A percentile compares a stretch with the other conserved stretches of the same genome.
Conservation (phyloP, 768 basidiomycete genomes). For the Tricholoma matsutake region DNA sequence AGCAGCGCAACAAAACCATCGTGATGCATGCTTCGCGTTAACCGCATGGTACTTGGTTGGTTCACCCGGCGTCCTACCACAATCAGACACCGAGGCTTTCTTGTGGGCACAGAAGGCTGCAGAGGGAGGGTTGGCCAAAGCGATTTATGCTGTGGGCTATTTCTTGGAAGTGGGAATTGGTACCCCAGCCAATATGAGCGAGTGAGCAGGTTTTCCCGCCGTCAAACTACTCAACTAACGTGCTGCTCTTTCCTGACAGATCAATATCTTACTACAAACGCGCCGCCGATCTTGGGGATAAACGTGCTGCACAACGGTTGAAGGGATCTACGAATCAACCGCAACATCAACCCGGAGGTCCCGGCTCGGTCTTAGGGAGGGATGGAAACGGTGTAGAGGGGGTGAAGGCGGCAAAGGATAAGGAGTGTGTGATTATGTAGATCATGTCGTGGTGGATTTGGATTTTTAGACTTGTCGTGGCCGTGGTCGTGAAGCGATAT, state of each 20-base stretch:
- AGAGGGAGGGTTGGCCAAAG: slow-evolving; percentile 87
- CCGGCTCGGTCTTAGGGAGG: slow-evolving; percentile 60
- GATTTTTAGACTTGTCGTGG: not conserved
- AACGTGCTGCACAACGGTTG: slow-evolving; percentile 84
- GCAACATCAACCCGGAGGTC: slow-evolving; percentile 53
- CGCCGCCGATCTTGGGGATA: slow-evolving; percentile 91
- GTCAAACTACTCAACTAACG: not conserved
- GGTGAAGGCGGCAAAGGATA: slow-evolving; percentile 60
- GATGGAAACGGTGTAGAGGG: slow-evolving; percentile 36
- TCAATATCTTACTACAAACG: slow-evolving; percentile 75
- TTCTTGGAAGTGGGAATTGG: slow-evolving; percentile 96
- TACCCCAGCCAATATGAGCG: slow-evolving; percentile 58
- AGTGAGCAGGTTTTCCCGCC: slow-evolving; percentile 45
- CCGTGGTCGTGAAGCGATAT: not conserved
- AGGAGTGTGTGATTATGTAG: slow-evolving; percentile 89
- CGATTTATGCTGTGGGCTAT: slow-evolving; percentile 98
- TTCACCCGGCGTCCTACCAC: slow-evolving; percentile 94
- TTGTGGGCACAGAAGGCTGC: slow-evolving; percentile 97
- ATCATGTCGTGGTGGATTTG: not conserved
- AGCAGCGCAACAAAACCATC: slow-evolving; percentile 95
- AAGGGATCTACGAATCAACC: slow-evolving; percentile 56
- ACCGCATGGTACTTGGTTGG: slow-evolving; percentile 99
- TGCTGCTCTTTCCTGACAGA: not conserved
- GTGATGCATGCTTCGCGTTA: slow-evolving; percentile 95
- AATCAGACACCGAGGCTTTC: slow-evolving; percentile 97